Conservation (phyloP, 345 rosid species). For the Euphorbia pulcherrima region DNA sequence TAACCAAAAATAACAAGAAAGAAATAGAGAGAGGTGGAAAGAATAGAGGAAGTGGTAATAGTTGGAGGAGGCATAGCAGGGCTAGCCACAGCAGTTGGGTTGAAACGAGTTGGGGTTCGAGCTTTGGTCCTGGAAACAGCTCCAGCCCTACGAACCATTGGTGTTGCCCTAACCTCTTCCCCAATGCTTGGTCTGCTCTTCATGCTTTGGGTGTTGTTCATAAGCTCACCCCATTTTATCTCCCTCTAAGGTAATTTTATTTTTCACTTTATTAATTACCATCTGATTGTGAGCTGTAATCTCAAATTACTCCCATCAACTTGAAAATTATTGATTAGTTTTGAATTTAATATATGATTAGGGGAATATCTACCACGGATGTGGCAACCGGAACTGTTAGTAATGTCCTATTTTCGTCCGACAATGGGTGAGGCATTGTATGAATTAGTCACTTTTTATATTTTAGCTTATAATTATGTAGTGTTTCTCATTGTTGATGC, state of each 20-base stretch:
- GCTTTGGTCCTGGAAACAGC: no score
- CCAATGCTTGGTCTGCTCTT: conserved; percentile 39
- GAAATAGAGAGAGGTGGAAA: neutral
- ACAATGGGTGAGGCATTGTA: neutral
- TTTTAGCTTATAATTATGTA: no score
- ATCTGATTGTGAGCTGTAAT: no score
- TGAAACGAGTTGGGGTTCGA: conserved; percentile 2
- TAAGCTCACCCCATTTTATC: neutral
- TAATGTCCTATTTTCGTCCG: neutral
- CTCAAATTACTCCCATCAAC: no score
- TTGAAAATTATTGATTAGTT: no score
- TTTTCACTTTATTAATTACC: no score
- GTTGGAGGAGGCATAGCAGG: conserved; percentile 39
- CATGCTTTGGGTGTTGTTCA: conserved; percentile 21
- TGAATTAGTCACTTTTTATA: neutral
- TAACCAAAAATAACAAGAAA: no score
- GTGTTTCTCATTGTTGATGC: no score
- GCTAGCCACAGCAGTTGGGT: conserved; percentile 32
- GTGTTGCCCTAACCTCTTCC: conserved; percentile 9
- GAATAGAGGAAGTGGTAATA: conserved; percentile 30
- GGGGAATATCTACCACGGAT: neutral
- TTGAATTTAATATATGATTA: no score
- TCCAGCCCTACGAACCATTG: no score
- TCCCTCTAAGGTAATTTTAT: neutral
- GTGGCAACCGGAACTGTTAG: neutral